Conservation (phyloP, 164 flowering plant genomes). For the Vitis amurensis region DNA sequence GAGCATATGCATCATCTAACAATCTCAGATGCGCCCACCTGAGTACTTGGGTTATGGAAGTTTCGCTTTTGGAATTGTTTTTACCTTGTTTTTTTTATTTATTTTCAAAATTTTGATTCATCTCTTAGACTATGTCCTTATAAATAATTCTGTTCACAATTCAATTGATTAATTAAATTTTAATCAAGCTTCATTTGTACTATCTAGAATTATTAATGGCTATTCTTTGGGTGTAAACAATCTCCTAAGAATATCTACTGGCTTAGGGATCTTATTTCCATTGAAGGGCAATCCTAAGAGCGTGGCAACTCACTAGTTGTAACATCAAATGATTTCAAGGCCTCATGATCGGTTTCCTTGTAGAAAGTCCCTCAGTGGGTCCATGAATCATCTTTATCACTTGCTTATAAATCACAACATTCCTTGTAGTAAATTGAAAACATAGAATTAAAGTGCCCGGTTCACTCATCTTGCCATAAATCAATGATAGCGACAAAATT, state of each 20-base stretch:
- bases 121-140: too few relatives aligned
- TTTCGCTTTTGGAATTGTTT: background rate
- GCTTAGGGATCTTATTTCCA: too few relatives aligned
- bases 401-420: background rate
- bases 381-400: background rate
- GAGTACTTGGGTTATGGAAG: slow-evolving; percentile 88
- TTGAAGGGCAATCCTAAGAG: background rate
- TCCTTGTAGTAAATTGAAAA: too few relatives aligned
- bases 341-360: background rate
- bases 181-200: too few relatives aligned
- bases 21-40: slow-evolving; percentile 99
- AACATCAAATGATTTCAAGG: background rate
- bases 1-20: slow-evolving; percentile 99
- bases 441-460: too few relatives aligned
- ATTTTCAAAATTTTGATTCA: too few relatives aligned
- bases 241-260: too few relatives aligned
- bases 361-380: background rate
- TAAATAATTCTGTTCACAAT: too few relatives aligned
- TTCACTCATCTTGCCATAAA: background rate
- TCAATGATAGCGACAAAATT: background rate
- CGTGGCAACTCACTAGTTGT: background rate
- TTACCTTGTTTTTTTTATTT: too few relatives aligned
- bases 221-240: too few relatives aligned
- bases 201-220: too few relatives aligned
- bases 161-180: too few relatives aligned